Base-by-base conservation (phyloP, 2,329 filamentous ascomycete genomes). In the Phyllosticta paracitricarpa region DNA sequence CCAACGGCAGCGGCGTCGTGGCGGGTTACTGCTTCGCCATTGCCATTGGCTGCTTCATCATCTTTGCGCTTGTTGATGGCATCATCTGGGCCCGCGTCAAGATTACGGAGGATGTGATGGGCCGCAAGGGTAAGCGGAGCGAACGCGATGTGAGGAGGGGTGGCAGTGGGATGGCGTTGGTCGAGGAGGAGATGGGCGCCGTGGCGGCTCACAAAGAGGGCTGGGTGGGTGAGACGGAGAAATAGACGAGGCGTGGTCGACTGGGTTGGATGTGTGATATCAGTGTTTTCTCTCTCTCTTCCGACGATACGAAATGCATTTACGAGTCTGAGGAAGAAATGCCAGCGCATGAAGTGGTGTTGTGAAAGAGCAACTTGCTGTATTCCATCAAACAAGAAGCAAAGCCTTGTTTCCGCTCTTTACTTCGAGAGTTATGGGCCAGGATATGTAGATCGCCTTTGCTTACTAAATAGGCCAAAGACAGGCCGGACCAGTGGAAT, bases 1-100 rank as follows among this genome's bases (percentile, higher is more conserved):
- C 63, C 24, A 65, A 81, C 57, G 79, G 80, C 17, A 71, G 78
- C 28, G 81, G 79, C 0, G 75, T 78, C 6, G 84, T 91, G 3
- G 82, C 84, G 0, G 88, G 77, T 1, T 89, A 89, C 68, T 82
- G 84, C 57, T 73, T 89, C 57, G 75, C 74, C 2, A 76, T 78
- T 19, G 62, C 77, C 25, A 69, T 72, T n/a, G 75, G 66, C 9
- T 68, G 69, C 10, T 68, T 76, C 17, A 64, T 78, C 26, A 57
- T 78, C 2, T 78, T 78, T 63, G 66, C 75, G 9, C 64, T 78
- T n/a, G 73, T 78, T 25, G 70, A 69, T 24, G 77, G 73, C 59
- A 33, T 76, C 35, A 75, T 77, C 56, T 51, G 68, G 65, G 63
- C 74, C 19, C 71, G 76, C 19, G 64, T 73, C 0, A 75, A 72